Conservation (phyloP, 2,329 filamentous ascomycete species). For the Aspergillus sp. region DNA sequence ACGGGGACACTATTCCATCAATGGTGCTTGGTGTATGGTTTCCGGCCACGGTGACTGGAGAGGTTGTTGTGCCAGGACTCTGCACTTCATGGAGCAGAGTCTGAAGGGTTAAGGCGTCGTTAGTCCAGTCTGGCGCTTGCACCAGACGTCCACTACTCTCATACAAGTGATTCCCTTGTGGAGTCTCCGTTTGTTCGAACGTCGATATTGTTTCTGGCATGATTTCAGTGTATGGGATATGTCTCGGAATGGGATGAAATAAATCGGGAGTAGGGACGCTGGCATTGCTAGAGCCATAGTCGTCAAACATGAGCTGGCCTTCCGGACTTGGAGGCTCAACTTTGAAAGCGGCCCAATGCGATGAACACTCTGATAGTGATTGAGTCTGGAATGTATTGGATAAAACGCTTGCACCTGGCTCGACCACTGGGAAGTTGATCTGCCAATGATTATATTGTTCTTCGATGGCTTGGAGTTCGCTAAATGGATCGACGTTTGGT, state of each 20-base stretch:
- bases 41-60: conserved; percentile 1
- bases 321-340: neutral
- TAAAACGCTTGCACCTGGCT: neutral
- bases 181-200: neutral
- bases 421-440: conserved; percentile 1
- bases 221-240: conserved; percentile 8
- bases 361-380: conserved; percentile 4
- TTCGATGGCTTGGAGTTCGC: neutral
- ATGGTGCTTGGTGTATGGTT: neutral
- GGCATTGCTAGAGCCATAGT: neutral
- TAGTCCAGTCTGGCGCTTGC: conserved; percentile 9
- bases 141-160: neutral
- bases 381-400: conserved; percentile 1
- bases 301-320: neutral
- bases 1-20: conserved; percentile 4
- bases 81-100: conserved; percentile 1
- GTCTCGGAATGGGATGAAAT: conserved; percentile 15
- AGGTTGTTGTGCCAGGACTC: conserved; percentile 3
- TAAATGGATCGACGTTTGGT: conserved; percentile 7
- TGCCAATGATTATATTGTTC: conserved; percentile 11
- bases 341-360: neutral
- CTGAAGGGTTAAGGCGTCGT: neutral
- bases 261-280: conserved; percentile 1
- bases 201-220: conserved; percentile 11
- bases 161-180: conserved; percentile 1